Conservation (phyloP, 2,329 filamentous ascomycete species). For the Colletotrichum cuscutae region DNA sequence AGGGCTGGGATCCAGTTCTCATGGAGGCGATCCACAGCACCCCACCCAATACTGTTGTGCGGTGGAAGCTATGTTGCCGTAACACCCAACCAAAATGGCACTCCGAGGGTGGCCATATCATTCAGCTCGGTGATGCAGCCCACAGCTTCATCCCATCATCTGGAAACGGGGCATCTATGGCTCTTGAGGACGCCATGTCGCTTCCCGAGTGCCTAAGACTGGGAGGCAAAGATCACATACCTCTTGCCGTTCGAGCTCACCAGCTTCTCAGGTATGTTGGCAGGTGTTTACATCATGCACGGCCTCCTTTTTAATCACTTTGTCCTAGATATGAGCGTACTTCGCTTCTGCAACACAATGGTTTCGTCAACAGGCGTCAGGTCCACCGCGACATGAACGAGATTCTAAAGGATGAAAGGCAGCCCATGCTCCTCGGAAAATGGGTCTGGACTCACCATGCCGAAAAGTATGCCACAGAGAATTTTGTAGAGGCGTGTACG, state of each 20-base stretch:
- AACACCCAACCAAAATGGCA: background rate
- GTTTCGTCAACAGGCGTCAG: background rate
- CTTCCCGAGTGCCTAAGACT: background rate
- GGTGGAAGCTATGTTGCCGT: background rate
- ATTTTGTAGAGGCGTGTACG: background rate
- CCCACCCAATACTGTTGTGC: background rate
- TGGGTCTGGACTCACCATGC: background rate
- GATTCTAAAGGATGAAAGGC: background rate
- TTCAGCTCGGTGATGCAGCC: conserved; percentile 52
- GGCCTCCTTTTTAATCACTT: background rate
- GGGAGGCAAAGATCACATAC: background rate
- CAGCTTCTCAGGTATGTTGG: background rate
- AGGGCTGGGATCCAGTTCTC: background rate
- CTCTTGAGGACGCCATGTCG: conserved; percentile 49
- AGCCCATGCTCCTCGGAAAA: background rate
- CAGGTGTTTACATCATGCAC: background rate
- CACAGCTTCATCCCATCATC: conserved; percentile 53
- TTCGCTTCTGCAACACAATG: background rate
- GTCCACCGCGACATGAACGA: background rate
- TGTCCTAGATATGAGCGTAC: background rate
- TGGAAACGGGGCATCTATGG: conserved; percentile 51
- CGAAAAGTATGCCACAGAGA: background rate
- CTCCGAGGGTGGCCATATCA: conserved; percentile 39
- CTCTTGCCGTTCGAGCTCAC: background rate
- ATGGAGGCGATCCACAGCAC: background rate